Percentiles rank a stretch among this genome's conserved stretches.
Conservation (phyloP, 352 stramenopile genomes). For the Globisporangium viniferum region DNA sequence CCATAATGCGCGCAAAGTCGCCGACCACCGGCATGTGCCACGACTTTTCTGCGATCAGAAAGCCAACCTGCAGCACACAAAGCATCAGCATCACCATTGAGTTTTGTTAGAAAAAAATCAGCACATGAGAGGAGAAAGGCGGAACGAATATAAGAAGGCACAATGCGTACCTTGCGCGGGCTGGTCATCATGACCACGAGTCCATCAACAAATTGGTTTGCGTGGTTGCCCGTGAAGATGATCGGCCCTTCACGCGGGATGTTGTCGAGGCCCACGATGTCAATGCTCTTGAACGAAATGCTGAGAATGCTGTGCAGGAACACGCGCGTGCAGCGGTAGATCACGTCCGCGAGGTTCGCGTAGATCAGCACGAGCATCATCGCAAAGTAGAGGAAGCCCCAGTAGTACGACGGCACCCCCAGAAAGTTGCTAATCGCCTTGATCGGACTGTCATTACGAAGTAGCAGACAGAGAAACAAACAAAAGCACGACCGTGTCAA, state of each 20-base stretch:
- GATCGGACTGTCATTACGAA: slow-evolving; percentile 47
- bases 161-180: slow-evolving; percentile 74
- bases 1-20: slow-evolving; percentile 92
- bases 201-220: slow-evolving; percentile 99
- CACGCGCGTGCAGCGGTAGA: slow-evolving; percentile 80
- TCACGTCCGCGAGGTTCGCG: slow-evolving; percentile 74
- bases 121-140: not conserved
- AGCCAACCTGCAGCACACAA: slow-evolving; percentile 64
- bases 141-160: not conserved
- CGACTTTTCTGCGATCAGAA: slow-evolving; percentile 97
- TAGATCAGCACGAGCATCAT: slow-evolving; percentile 72
- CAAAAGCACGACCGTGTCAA: not conserved
- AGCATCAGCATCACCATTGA: not conserved
- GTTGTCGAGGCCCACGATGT: slow-evolving; percentile 95
- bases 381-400: slow-evolving; percentile 51
- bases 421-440: slow-evolving; percentile 80
- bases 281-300: slow-evolving; percentile 98
- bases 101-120: not conserved
- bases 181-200: slow-evolving; percentile 95
- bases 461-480: not conserved
- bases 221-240: slow-evolving; percentile 98
- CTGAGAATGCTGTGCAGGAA: slow-evolving; percentile 98
- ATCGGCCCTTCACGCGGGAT: slow-evolving; percentile 95
- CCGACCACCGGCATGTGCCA: slow-evolving; percentile 94
- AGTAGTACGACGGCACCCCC: slow-evolving; percentile 66